These are phyloP conservation scores for Alternaria ventricosa DNA, from an alignment of 2,329 filamentous ascomycete genomes.

Conservation along the genomic window DNA sequence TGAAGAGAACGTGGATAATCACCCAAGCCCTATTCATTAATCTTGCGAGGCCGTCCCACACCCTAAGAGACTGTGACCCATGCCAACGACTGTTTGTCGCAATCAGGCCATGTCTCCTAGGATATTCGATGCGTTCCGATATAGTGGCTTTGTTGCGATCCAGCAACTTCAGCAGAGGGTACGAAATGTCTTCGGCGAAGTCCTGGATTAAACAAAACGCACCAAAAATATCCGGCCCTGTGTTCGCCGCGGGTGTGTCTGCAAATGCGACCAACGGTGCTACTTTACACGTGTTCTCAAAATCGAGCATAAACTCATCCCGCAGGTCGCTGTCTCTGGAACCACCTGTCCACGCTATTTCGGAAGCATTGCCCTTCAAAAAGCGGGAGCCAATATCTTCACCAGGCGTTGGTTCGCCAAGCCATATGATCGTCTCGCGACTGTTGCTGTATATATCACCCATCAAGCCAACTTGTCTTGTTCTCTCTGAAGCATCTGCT, in stretches of 20 bases:
- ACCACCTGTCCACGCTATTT: conserved; percentile 2
- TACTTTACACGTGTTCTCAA: neutral
- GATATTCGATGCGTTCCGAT: neutral
- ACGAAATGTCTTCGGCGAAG: conserved; percentile 14
- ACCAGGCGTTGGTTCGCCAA: neutral
- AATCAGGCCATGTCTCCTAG: conserved; percentile 7
- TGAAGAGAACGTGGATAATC: neutral
- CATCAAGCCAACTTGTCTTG: conserved; percentile 10
- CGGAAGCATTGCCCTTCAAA: neutral
- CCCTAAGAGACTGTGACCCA: conserved; percentile 13
- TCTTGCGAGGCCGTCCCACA: conserved; percentile 20
- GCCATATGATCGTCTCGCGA: conserved; percentile 8
- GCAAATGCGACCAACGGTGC: neutral
- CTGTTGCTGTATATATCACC: conserved; percentile 10
- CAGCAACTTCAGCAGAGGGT: conserved; percentile 5
- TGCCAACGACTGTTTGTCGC: conserved; percentile 1
- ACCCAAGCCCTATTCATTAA: conserved; percentile 21
- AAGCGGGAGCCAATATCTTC: neutral
- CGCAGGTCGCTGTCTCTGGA: neutral
- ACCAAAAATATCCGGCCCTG: conserved; percentile 21
- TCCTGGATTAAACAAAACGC: conserved; percentile 26
- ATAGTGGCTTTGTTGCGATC: conserved; percentile 5
- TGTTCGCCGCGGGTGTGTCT: neutral
- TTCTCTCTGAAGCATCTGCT: conserved; percentile 1
- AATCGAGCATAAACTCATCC: neutral